A percentile compares a stretch with the other conserved stretches of the same genome.
Evolutionary conservation across 805 yeast species (phyloP).

Genomic region (Cyberlindnera xylosilytica): DNA sequence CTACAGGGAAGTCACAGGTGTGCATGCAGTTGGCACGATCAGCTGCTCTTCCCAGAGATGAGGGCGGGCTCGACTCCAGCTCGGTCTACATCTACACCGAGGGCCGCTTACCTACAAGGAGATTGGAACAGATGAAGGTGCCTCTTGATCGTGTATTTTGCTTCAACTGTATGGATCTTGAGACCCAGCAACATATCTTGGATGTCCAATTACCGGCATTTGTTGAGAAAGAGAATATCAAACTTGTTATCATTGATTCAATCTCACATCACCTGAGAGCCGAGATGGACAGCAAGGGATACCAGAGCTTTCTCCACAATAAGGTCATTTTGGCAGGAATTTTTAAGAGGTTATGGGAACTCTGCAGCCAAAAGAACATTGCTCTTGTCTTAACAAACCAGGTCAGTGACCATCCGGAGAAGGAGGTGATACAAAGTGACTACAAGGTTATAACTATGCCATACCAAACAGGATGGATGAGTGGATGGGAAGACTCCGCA

Average conservation of each 20-base stretch:
- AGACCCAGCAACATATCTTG: constrained; percentile 69
- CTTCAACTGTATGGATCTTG: constrained; percentile 62
- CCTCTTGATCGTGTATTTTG: constrained; percentile 44
- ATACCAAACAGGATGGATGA: constrained; percentile 66
- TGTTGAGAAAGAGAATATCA: constrained; percentile 39
- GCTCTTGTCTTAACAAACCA: constrained; percentile 78
- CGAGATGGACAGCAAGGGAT: constrained; percentile 38
- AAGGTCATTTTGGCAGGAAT: constrained; percentile 39
- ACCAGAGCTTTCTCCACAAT: constrained; percentile 30
- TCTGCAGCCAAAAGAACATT: constrained; percentile 46
- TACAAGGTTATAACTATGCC: constrained; percentile 39
- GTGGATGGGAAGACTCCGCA: constrained; percentile 64
- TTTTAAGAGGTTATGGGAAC: constrained; percentile 43
- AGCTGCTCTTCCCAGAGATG: constrained; percentile 46
- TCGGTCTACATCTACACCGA: constrained; percentile 83
- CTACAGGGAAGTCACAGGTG: constrained; percentile 84
- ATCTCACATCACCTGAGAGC: constrained; percentile 78
- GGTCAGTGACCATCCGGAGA: constrained; percentile 59
- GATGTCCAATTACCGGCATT: constrained; percentile 66
- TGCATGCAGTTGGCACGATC: constrained; percentile 61
- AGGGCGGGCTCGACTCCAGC: constrained; percentile 47
- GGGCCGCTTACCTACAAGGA: constrained; percentile 60
- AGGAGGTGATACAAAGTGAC: constrained; percentile 21
- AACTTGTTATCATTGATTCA: constrained; percentile 72
- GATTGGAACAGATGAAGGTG: constrained; percentile 49